Percentiles rank a stretch among this genome's conserved stretches.
Evolutionary conservation across 768 basidiomycete genomes (phyloP).

Genomic region (Russula foetens): DNA sequence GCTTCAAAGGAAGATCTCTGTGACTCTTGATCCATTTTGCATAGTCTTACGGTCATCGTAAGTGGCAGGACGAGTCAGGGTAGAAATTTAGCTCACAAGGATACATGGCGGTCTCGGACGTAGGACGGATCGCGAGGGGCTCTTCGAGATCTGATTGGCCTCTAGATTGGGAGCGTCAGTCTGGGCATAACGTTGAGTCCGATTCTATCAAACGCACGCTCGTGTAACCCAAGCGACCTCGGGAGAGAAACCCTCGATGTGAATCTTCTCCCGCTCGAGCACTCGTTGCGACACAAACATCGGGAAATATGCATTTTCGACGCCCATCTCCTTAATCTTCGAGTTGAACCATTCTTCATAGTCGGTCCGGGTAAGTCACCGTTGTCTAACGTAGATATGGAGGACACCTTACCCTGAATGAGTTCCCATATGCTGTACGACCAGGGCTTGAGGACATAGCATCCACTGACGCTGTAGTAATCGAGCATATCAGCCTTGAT

Average conservation of each 20-base stretch:
- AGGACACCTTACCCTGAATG: slow-evolving; percentile 65
- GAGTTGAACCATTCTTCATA: slow-evolving; percentile 85
- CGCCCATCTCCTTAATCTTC: slow-evolving; percentile 88
- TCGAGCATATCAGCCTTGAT: slow-evolving; percentile 98
- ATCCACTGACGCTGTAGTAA: slow-evolving; percentile 97
- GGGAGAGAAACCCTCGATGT: slow-evolving; percentile 98
- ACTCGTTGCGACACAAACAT: slow-evolving; percentile 95
- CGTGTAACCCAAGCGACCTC: slow-evolving; percentile 99
- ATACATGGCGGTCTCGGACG: slow-evolving; percentile 99
- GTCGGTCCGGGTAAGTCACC: background rate
- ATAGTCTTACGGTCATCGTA: slow-evolving; percentile 53
- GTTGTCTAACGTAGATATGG: background rate
- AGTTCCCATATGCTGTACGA: slow-evolving; percentile 96
- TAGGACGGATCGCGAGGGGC: slow-evolving; percentile 95
- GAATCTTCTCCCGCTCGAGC: slow-evolving; percentile 94
- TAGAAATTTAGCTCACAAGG: slow-evolving; percentile 57
- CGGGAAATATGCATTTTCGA: slow-evolving; percentile 97
- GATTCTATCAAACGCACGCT: slow-evolving; percentile 52
- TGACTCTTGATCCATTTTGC: slow-evolving; percentile 98
- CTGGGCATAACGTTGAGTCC: background rate
- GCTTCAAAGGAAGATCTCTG: slow-evolving; percentile 92
- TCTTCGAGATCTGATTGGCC: slow-evolving; percentile 93
- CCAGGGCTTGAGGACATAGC: slow-evolving; percentile 98
- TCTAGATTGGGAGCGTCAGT: slow-evolving; percentile 32
- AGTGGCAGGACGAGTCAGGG: background rate